phyloP scores from a whole-genome alignment of 2,329 filamentous ascomycete species.

The Clonostachys chloroleuca region DNA sequence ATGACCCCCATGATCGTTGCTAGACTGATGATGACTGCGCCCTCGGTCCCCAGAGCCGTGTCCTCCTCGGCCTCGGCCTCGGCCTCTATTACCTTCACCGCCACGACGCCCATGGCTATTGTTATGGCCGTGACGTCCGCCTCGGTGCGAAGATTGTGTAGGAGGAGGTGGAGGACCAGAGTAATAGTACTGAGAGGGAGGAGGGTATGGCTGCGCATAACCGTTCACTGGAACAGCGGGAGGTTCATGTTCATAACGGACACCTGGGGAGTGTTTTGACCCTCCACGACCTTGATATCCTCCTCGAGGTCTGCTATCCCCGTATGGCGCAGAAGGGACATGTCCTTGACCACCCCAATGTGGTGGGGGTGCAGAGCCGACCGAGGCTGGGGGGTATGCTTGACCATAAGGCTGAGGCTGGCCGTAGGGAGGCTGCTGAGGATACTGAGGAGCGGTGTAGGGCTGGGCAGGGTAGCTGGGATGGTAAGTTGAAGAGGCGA shows the following conservation, averaged over 20 bases:
- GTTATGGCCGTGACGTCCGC: conserved; percentile 22
- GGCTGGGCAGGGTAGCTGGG: conserved; percentile 54
- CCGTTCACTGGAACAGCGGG: conserved; percentile 23
- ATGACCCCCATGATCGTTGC: conserved; percentile 4
- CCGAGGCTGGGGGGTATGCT: conserved; percentile 23
- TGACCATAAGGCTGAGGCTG: conserved; percentile 28
- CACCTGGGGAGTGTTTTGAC: background rate
- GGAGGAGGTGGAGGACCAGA: conserved; percentile 30
- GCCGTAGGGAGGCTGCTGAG: conserved; percentile 38
- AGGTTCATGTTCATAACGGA: conserved; percentile 22
- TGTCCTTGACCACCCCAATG: conserved; percentile 26
- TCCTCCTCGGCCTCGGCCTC: conserved; percentile 25
- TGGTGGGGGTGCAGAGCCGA: conserved; percentile 16
- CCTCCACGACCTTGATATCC: conserved; percentile 39
- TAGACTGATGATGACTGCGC: conserved; percentile 22
- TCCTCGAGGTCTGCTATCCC: conserved; percentile 31
- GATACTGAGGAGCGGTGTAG: conserved; percentile 34
- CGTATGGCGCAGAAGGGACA: conserved; percentile 28
- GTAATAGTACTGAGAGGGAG: conserved; percentile 30
- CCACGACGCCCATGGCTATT: conserved; percentile 34
- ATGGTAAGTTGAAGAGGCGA: conserved; percentile 52
- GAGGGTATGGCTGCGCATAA: conserved; percentile 33
- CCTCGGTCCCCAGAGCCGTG: conserved; percentile 41
- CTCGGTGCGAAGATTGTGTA: conserved; percentile 13
- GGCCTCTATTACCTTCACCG: conserved; percentile 8